Base-by-base conservation (phyloP, 768 basidiomycete genomes). In the Leccinum truebloodii region DNA sequence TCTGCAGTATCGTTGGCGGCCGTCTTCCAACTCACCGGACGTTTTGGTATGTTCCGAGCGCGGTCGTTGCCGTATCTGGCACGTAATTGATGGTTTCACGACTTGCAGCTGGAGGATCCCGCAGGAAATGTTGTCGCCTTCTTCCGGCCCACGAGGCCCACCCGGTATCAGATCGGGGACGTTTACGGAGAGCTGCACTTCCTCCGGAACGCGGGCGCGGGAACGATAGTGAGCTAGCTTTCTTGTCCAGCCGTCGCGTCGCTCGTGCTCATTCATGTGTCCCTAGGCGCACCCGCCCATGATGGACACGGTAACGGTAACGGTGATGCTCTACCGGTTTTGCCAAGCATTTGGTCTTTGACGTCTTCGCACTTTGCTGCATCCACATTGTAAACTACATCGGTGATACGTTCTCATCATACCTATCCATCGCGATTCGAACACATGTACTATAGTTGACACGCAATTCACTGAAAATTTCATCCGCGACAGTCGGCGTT, bases 131-230 rank as follows among this genome's bases (percentile, higher is more conserved):
- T 87, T 60, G 87, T 94, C 65, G 92, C 92, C 39, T 87, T 90
- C 75, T 91, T 88, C 81, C 88, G 86, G 54, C 88, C 87, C 57
- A 88, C 86, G 61, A 84, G 87, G 68, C 85, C 85, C 61, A 88
- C 87, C 58, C 87, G 89, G 65, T 93, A 90, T 79, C 88, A 89
- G 72, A 83, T 93, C 65, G 92, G 92, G 63, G 92, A 94, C 70
- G 92, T 93, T 37, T 89, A 87, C 72, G 89, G 90, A 63, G 92
- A 94, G 70, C 81, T 94, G 64, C 90, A 92, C 71, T 92, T 92
- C 73, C 78, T 90, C 73, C 87, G 89, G 69, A 81, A 78, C 54
- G 90, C 88, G 58, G 92, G 92, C 52, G 83, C 86, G 67, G 90
- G 91, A 52, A 90, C 90, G 59, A 89, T 94, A 77, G 92, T 92